Base-by-base conservation (phyloP, 1,139 yeast genomes). In the Debaryomycetaceae sp. region DNA sequence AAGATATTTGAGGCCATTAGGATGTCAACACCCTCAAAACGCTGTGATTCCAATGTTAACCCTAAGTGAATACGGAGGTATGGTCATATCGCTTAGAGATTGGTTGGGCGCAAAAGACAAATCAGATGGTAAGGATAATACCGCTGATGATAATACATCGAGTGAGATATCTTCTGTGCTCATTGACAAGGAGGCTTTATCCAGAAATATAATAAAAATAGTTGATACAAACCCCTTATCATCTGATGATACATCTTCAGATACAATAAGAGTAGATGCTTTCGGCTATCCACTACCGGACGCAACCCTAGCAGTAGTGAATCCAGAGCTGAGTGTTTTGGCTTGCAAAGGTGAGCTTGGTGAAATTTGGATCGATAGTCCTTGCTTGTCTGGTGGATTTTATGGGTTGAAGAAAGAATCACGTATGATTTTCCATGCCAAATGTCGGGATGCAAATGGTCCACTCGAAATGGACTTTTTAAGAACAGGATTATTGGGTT, bases 201-300 rank as follows among this genome's bases (percentile, higher is more conserved):
- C 93, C 1, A 78, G 89, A 23, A 95, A 93, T 60, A 73, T 83
- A 6, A 87, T 93, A 11, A 83, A 85, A 48, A 78, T 87, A 13
- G 76, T 85, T 2, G 83, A 83, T 39, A 80, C 81, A 22, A 75
- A 78, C 45, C 85, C 87, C 0, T 73, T 80, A 0, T 72, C 82
- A 5, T 71, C 76, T 6, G 78, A 72, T 46, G 86, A 82, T 37
- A 74, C 72, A 24, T 66, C 75, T 13, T 70, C 72, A 39, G 75
- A 80, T 55, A 59, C 57, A 40, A 70, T 90, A 38, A 70, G 96
- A 42, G 86, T 93, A 0, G 96, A 95, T 39, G 86, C 97, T 0
- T 93, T 93, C 71, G 99, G 99, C 0, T 89, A 76, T 56, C 99
- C 99, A 0, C 65, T 93, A 2, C 97, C 97, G 0, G 97, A 91